These are phyloP conservation scores for Talaromyces rugulosus DNA, from an alignment of 2,329 filamentous ascomycete genomes.

Conservation along the genomic window DNA sequence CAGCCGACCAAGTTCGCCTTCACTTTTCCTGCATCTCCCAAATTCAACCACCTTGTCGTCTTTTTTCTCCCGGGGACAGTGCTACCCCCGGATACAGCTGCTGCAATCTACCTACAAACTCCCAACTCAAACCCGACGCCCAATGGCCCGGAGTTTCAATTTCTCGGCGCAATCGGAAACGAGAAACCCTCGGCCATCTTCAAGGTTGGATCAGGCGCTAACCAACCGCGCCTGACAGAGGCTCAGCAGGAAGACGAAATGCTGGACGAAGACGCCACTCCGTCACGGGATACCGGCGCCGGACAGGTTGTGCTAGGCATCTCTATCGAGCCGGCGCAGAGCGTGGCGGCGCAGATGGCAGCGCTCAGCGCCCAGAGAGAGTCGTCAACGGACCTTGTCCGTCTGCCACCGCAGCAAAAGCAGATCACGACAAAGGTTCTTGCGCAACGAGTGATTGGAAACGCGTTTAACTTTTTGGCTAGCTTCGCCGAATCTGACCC, in stretches of 20 bases:
- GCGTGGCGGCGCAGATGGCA: conserved; percentile 67
- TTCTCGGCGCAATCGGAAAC: conserved; percentile 83
- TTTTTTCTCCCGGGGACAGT: conserved; percentile 77
- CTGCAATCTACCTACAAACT: conserved; percentile 84
- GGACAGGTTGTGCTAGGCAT: conserved; percentile 72
- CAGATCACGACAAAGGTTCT: conserved; percentile 68
- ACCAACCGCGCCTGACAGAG: conserved; percentile 22
- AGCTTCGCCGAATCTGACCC: conserved; percentile 67
- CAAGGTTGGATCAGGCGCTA: conserved; percentile 53
- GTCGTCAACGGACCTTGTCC: conserved; percentile 24
- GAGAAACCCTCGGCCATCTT: conserved; percentile 93
- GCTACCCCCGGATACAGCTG: conserved; percentile 72
- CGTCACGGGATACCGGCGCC: conserved; percentile 19
- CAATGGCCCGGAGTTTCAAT: conserved; percentile 61
- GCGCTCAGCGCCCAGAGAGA: conserved; percentile 43
- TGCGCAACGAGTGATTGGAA: conserved; percentile 90
- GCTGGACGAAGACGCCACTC: conserved; percentile 44
- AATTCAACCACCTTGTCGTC: conserved; percentile 73
- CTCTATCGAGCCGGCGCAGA: conserved; percentile 69
- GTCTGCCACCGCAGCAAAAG: conserved; percentile 24
- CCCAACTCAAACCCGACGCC: conserved; percentile 38
- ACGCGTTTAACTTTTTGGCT: conserved; percentile 93
- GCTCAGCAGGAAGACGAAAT: conserved; percentile 38
- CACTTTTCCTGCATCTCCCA: conserved; percentile 59
- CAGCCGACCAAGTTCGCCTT: conserved; percentile 62